These are phyloP conservation scores for Pseudonectria foliicola DNA, from an alignment of 2,329 filamentous ascomycete genomes.

Conservation along the genomic window DNA sequence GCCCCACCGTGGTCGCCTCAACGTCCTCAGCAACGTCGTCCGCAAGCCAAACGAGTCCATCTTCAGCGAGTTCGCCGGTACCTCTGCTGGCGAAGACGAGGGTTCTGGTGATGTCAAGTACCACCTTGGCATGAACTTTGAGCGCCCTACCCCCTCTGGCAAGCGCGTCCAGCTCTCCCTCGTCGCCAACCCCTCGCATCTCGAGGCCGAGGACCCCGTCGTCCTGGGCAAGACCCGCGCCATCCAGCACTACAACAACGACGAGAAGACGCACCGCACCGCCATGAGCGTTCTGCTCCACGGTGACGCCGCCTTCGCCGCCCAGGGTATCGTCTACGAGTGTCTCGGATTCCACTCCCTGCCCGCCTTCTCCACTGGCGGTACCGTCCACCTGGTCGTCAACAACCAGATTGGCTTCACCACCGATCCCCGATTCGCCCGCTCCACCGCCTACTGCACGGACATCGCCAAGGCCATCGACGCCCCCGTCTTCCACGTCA, in stretches of 20 bases:
- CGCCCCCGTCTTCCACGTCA: slow-evolving; percentile 97
- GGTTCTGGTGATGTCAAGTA: slow-evolving; percentile 99
- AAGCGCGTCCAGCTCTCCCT: slow-evolving; percentile 99
- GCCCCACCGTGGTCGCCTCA: slow-evolving; percentile 97
- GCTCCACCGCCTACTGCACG: slow-evolving; percentile 97
- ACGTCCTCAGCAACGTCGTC: slow-evolving; percentile 96
- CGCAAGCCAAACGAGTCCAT: slow-evolving; percentile 99
- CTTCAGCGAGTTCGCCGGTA: slow-evolving; percentile 95
- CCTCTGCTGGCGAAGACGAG: slow-evolving; percentile 80
- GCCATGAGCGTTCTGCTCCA: slow-evolving; percentile 96
- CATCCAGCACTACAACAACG: slow-evolving; percentile 98
- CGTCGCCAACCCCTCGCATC: slow-evolving; percentile 95
- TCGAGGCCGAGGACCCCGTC: slow-evolving; percentile 96
- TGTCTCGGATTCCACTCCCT: slow-evolving; percentile 96
- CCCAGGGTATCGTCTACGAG: slow-evolving; percentile 96
- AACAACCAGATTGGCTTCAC: slow-evolving; percentile 99
- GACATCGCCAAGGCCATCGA: slow-evolving; percentile 99
- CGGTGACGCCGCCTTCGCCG: slow-evolving; percentile 94
- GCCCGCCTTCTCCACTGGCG: slow-evolving; percentile 92
- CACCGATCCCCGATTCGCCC: slow-evolving; percentile 92
- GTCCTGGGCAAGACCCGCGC: slow-evolving; percentile 96
- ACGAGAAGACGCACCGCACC: slow-evolving; percentile 79
- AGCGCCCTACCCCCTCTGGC: slow-evolving; percentile 93
- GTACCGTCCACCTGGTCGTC: slow-evolving; percentile 92
- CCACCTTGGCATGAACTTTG: slow-evolving; percentile 99